Evolutionary conservation across 352 stramenopile species (phyloP).

Genomic region (Ochromonadaceae sp.): DNA sequence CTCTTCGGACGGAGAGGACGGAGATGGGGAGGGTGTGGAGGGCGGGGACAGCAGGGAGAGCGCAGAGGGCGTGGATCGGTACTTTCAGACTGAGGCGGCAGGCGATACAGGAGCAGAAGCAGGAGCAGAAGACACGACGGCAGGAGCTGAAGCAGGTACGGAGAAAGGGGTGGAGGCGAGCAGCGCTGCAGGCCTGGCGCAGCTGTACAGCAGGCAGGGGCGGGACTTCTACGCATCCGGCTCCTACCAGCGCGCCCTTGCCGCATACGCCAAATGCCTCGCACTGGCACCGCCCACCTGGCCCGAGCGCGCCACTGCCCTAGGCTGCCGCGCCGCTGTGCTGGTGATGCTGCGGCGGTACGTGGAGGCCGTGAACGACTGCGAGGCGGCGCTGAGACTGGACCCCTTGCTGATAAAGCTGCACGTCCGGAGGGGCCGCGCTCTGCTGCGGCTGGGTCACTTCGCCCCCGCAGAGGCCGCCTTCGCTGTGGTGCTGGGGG

Average conservation of each 20-base stretch:
- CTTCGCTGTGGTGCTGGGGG: not conserved
- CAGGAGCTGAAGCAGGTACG: not conserved
- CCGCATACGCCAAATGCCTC: not conserved
- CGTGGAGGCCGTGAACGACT: slow-evolving; percentile 1
- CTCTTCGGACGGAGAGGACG: too few relatives aligned
- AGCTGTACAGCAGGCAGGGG: slow-evolving; percentile 2
- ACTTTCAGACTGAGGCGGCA: too few relatives aligned
- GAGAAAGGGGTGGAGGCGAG: not conserved
- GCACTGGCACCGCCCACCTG: not conserved
- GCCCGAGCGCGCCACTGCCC: not conserved
- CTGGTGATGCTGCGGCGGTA: not conserved
- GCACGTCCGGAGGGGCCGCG: not conserved
- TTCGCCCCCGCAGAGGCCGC: not conserved
- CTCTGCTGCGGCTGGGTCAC: not conserved
- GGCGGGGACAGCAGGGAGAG: too few relatives aligned
- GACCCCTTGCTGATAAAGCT: slow-evolving; percentile 4
- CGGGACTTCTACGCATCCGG: not conserved
- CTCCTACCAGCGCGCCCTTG: not conserved
- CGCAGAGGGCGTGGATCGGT: too few relatives aligned
- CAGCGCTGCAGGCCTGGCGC: not conserved
- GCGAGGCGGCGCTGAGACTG: not conserved
- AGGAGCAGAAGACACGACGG: too few relatives aligned
- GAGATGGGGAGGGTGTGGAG: too few relatives aligned
- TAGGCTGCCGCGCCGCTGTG: not conserved
- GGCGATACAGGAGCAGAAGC: too few relatives aligned